These are phyloP conservation scores for Lichtheimia hyalospora DNA, from an alignment of 371 early-diverging fungal genomes.

Conservation along the genomic window DNA sequence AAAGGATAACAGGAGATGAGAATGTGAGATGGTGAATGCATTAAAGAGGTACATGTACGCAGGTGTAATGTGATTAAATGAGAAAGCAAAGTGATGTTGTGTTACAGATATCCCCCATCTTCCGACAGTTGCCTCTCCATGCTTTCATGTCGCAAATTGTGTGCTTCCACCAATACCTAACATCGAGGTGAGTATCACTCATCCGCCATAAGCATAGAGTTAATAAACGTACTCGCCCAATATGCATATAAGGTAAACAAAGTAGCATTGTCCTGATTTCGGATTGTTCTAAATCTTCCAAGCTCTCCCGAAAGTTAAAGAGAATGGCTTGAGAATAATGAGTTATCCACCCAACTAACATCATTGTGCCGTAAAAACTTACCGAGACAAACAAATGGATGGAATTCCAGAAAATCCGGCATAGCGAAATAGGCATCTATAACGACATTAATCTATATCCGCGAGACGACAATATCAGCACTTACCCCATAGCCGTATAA, in stretches of 20 bases:
- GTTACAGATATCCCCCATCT: conserved; percentile 16
- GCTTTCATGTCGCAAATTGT: conserved; percentile 64
- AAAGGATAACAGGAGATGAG: no score
- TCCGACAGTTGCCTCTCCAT: conserved; percentile 52
- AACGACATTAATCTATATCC: no score
- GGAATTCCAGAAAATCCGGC: conserved; percentile 69
- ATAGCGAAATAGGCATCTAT: conserved; percentile 78
- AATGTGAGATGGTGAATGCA: no score
- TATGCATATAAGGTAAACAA: conserved; percentile 74
- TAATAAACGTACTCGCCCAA: conserved; percentile 54
- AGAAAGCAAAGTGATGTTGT: no score
- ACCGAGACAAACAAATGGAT: conserved; percentile 78
- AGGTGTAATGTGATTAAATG: no score
- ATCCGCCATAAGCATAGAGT: no score
- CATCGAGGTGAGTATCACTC: neutral
- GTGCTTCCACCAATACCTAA: conserved; percentile 63
- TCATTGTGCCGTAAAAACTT: conserved; percentile 12
- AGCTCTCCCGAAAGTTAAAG: conserved; percentile 64
- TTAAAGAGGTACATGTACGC: no score
- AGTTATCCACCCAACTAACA: neutral
- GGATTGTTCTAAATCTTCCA: conserved; percentile 90
- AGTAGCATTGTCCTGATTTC: conserved; percentile 84
- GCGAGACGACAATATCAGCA: no score
- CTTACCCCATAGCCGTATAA: conserved; percentile 81
- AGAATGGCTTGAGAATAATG: conserved; percentile 54